Evolutionary conservation across 768 basidiomycete genomes (phyloP), one percentile per base, ranked within the genome.

Genomic region (Pleurotus salmoneostramineus): DNA sequence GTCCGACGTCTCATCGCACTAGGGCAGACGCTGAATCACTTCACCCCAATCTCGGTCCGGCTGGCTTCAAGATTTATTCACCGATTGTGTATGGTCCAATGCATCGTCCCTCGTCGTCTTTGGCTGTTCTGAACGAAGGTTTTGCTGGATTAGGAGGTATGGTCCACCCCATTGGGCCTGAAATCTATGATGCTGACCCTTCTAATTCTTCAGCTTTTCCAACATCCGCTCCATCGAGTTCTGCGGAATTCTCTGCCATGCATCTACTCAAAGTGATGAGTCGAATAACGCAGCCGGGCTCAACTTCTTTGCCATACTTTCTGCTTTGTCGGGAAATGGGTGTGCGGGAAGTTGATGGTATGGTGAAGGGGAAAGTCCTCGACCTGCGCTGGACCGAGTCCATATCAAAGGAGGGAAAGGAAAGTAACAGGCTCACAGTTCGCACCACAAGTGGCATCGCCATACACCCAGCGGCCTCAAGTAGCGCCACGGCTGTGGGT

Each of bases 181-280:
- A 10, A 15, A 27, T 4, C 32, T 17, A 6, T 32, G 15, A 27
- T 32, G 3, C 21, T 55, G 14, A 40, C 17, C 12, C n/a, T 31
- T 31, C 17, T 5, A 8, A 37, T 8, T 6, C 11, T 36, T 66
- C 66, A 10, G 71, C 70, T 6, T 72, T 69, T 40, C 67, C 68
- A 1, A 71, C 72, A 63, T 59, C 69, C 3, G 73, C 72, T 7
- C 82, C 81, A 21, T 78, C 80, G 55, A 80, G 83, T 60, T 73
- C 79, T 6, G 77, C 83, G 1, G 88, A 89, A 50, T 93, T 93
- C 66, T 80, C 81, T n/a, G 87, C 89, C 1, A 82, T 86, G 78
- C 87, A 92, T 63, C 77, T 93, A 11, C 77, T 93, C 59, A 87
- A 84, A 63, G 90, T 93, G 50, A 92, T 92, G 88, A 83, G 83